These are phyloP conservation scores for Bertia moriformis DNA, from an alignment of 2,329 filamentous ascomycete genomes.

Conservation along the genomic window DNA sequence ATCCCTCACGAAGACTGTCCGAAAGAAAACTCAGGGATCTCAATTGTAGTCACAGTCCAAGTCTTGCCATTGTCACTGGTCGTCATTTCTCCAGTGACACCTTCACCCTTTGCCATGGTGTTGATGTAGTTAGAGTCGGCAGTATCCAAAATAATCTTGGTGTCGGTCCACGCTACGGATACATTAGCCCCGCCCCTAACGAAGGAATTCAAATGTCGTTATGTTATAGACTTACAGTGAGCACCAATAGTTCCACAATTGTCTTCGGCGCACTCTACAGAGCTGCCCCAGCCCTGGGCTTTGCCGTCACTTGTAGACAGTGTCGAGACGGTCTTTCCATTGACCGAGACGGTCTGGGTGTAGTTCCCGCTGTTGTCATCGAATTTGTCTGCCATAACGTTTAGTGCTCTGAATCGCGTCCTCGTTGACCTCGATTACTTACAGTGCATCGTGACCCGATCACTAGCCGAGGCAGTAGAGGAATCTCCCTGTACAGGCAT, in stretches of 20 bases:
- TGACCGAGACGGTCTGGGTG: slow-evolving; percentile 20
- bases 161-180: slow-evolving; percentile 19
- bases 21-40: slow-evolving; percentile 13
- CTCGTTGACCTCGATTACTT: slow-evolving; percentile 4
- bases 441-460: slow-evolving; percentile 24
- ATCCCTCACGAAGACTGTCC: too few relatives aligned
- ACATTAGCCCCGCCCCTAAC: background rate
- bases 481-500: slow-evolving; percentile 15
- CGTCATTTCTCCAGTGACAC: slow-evolving; percentile 22
- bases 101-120: slow-evolving; percentile 18
- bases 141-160: slow-evolving; percentile 13
- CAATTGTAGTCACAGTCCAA: slow-evolving; percentile 23
- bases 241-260: slow-evolving; percentile 23
- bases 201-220: background rate
- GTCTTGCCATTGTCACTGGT: slow-evolving; percentile 24
- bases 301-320: slow-evolving; percentile 26
- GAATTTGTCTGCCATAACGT: slow-evolving; percentile 14
- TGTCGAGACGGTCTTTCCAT: slow-evolving; percentile 20
- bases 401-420: background rate
- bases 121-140: slow-evolving; percentile 20
- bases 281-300: slow-evolving; percentile 25
- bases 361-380: slow-evolving; percentile 21
- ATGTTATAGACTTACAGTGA: slow-evolving; percentile 14
- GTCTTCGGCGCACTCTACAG: slow-evolving; percentile 20
- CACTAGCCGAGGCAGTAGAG: slow-evolving; percentile 9